Percentiles rank a stretch among this genome's conserved stretches.
Evolutionary conservation across 2,329 filamentous ascomycete species (phyloP).

Genomic region (Ceratocystis eucalypticola): DNA sequence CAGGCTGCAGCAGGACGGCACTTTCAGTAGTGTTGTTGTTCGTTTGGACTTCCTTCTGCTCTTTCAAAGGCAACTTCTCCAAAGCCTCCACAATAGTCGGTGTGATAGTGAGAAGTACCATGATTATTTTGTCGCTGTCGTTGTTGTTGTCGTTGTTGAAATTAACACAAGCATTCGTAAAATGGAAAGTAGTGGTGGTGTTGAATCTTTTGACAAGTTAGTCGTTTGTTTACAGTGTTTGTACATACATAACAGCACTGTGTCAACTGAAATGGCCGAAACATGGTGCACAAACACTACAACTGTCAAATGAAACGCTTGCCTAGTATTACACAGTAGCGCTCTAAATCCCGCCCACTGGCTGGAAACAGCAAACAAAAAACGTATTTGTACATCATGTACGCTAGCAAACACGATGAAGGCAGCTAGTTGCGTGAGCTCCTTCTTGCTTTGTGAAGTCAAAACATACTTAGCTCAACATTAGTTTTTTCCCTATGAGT

Average conservation of each 20-base stretch:
- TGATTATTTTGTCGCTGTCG: constrained; percentile 26
- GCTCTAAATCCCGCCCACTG: neutral
- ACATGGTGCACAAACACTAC: neutral
- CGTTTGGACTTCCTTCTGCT: neutral
- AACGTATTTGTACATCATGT: neutral
- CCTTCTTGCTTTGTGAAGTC: neutral
- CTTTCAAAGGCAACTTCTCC: constrained; percentile 23
- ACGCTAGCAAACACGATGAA: neutral
- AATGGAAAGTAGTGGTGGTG: neutral
- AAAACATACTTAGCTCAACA: neutral
- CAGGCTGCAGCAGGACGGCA: neutral
- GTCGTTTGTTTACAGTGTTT: neutral
- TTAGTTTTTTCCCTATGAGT: neutral
- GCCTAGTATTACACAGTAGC: neutral
- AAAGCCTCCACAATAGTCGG: constrained; percentile 51
- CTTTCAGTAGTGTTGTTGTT: constrained; percentile 10
- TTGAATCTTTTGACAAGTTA: neutral
- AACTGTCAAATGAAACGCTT: neutral
- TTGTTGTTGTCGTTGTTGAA: neutral
- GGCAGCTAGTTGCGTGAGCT: constrained; percentile 1
- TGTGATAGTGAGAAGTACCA: constrained; percentile 72
- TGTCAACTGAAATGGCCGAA: neutral
- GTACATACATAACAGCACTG: neutral
- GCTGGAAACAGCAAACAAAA: neutral
- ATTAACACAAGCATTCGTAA: neutral